Base-by-base conservation (phyloP, 2,329 filamentous ascomycete species). In the Ophiostoma novo-ulmi region DNA sequence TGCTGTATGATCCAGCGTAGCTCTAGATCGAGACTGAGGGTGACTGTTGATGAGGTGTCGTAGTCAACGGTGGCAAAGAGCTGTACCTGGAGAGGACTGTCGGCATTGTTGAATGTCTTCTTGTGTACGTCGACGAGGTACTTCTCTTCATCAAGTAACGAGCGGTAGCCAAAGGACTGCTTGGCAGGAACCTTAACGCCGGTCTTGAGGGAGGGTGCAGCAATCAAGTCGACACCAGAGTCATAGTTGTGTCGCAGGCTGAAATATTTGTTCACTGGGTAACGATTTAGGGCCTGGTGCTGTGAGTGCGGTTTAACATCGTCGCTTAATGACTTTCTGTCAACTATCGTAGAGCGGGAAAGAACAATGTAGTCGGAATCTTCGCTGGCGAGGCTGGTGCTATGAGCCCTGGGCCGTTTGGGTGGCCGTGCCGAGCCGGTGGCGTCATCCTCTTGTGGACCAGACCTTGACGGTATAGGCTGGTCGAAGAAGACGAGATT, bases 1-100 rank as follows among this genome's bases (percentile, higher is more conserved):
- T 65, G 71, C 48, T 73, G 76, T 17, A 74, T 73, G 65, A 77
- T 78, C 78, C 78, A 80, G 22, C 74, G 72, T 14, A 80, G 69
- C 20, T 77, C 74, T 14, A 76, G 63, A 3, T 73, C 64, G 20
- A 77, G 26, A 14, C 58, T 39, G 67, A 77, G 22, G 20, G 64
- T 44, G 68, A 72, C 52, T 13, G 64, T 44, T 38, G 36, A 41
- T 44, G 31, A 26, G 6, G 52, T 58, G 8, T 58, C 52, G 36
- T 65, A 65, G 20, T 38, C 63, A 13, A 38, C 35, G 22, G 38
- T 66, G n/a, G 38, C 36, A 44, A 44, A 66, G 7, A 44, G 36
- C 11, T 14, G 36, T 44, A 48, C 65, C 1, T 39, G 39, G 11
- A 65, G 11, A 11, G 7, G 36, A 65, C 63, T 65, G 63, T 65